Evolutionary conservation across 257 asterid species (phyloP), one percentile per base, ranked within the genome.

Genomic region (Scutellaria baicalensis): DNA sequence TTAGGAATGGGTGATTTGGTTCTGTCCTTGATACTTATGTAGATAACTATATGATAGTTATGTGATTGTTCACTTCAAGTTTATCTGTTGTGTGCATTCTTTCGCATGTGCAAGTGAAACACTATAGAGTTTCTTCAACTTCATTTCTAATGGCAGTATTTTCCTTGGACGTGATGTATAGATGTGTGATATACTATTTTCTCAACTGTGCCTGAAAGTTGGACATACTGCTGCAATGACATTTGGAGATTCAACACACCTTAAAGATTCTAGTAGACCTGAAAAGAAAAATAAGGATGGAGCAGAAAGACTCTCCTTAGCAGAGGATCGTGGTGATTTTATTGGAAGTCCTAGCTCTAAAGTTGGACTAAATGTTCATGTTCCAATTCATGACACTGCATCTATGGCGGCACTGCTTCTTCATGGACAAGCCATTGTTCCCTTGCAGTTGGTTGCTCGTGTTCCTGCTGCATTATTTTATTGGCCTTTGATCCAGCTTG

Each of bases 401-500:
- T 94, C 98, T 59, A 88, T 94, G 95, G 95, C 98, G 49, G 97
- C 98, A 0, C 73, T 89, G 81, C 92, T 94, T 65, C 97, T 94
- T 67, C 81, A 80, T 75, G 99, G 99, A 68, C 97, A 85, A 69
- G 99, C 99, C 69, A 86, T 94, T 81, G 99, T 88, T 76, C 99
- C 99, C 45, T 86, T 94, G 98, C 98, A 94, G 78, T 84, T 94
- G 86, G 92, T 94, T 73, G 93, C 96, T 72, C 96, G 99, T 68
- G 96, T 94, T 77, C 99, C 97, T 73, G 95, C 99, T 78, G 97
- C 89, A 63, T 78, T 94, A 72, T 94, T 94, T 71, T 94, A 85
- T 76, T 94, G 99, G 99, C 99, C 99, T 21, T 81, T 94, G 81
- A 91, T 94, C 76, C 99, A 94, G 82, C 97, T 94, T 71, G 98